phyloP scores from a whole-genome alignment of 495 filamentous ascomycete genomes.

The Hypoxylon perforatum region DNA sequence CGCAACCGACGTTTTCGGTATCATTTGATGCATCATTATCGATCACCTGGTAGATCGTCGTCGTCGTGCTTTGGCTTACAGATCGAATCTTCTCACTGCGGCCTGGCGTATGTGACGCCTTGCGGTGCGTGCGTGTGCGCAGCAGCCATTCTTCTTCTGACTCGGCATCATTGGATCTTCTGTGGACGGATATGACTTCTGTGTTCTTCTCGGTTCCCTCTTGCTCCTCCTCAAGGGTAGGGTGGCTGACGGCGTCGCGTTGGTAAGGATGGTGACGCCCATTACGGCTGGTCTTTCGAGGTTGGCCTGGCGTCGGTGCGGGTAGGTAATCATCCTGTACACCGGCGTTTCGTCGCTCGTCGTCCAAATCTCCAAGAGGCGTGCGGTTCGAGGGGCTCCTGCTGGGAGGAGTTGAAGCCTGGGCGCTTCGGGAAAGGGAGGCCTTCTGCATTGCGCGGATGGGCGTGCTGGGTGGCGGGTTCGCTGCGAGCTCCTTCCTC shows the following conservation, averaged over 20 bases:
- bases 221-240: slow-evolving; percentile 57
- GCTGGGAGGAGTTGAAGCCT: slow-evolving; percentile 84
- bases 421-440: slow-evolving; percentile 62
- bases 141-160: slow-evolving; percentile 83
- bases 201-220: slow-evolving; percentile 48
- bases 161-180: slow-evolving; percentile 67
- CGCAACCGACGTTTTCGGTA: slow-evolving; percentile 62
- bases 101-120: slow-evolving; percentile 57
- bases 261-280: slow-evolving; percentile 66
- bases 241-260: slow-evolving; percentile 51
- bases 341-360: slow-evolving; percentile 73
- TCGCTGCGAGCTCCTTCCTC: slow-evolving; percentile 63
- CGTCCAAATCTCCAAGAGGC: slow-evolving; percentile 89
- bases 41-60: slow-evolving; percentile 63
- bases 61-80: slow-evolving; percentile 70
- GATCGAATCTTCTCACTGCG: slow-evolving; percentile 58
- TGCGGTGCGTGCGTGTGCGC: slow-evolving; percentile 73
- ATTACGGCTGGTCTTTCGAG: slow-evolving; percentile 78
- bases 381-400: slow-evolving; percentile 76
- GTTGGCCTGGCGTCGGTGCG: slow-evolving; percentile 95
- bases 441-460: slow-evolving; percentile 78
- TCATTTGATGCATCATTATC: slow-evolving; percentile 67
- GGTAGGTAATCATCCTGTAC: slow-evolving; percentile 85
- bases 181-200: slow-evolving; percentile 62
- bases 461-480: slow-evolving; percentile 70